A percentile compares a stretch with the other conserved stretches of the same genome.
These are phyloP conservation scores for Calonectria pauciramosa DNA, from an alignment of 2,329 filamentous ascomycete genomes.

Conservation along the genomic window DNA sequence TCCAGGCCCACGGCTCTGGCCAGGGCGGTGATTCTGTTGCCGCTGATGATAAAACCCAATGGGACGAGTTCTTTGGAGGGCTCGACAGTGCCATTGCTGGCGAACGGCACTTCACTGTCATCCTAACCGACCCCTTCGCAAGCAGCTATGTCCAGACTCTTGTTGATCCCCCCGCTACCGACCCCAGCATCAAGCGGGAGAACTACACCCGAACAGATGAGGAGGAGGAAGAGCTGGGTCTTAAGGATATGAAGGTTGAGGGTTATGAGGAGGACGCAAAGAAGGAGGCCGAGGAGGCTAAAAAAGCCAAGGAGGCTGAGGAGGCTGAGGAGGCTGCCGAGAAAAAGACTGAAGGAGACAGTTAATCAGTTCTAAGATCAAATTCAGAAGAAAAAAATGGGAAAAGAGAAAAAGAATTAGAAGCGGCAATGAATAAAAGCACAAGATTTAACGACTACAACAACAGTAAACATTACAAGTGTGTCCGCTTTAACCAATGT, in stretches of 20 bases:
- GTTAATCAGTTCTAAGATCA: not conserved
- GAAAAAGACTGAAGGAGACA: not conserved
- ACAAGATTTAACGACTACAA: not conserved
- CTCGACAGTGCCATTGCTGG: slow-evolving; percentile 85
- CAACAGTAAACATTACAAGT: not conserved
- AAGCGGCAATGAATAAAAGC: not conserved
- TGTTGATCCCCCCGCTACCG: slow-evolving; percentile 76
- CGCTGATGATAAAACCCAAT: slow-evolving; percentile 74
- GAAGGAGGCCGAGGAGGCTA: slow-evolving; percentile 43
- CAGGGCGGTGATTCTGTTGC: slow-evolving; percentile 84
- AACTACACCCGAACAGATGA: slow-evolving; percentile 90
- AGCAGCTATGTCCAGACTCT: slow-evolving; percentile 95
- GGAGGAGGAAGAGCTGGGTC: slow-evolving; percentile 92
- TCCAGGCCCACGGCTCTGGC: slow-evolving; percentile 74
- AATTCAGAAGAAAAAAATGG: not conserved
- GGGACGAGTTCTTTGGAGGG: slow-evolving; percentile 84
- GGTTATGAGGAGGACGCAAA: slow-evolving; percentile 73
- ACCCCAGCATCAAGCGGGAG: slow-evolving; percentile 84
- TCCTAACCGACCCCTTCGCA: slow-evolving; percentile 89
- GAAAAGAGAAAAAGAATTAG: not conserved
- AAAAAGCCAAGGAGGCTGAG: slow-evolving; percentile 29
- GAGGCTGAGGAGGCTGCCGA: slow-evolving; percentile 22
- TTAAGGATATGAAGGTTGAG: slow-evolving; percentile 94
- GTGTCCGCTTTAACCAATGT: not conserved
- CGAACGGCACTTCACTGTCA: slow-evolving; percentile 83